A percentile compares a stretch with the other conserved stretches of the same genome.
Evolutionary conservation across 768 basidiomycete species (phyloP).

Genomic region (Lactifluus hygrophoroides): DNA sequence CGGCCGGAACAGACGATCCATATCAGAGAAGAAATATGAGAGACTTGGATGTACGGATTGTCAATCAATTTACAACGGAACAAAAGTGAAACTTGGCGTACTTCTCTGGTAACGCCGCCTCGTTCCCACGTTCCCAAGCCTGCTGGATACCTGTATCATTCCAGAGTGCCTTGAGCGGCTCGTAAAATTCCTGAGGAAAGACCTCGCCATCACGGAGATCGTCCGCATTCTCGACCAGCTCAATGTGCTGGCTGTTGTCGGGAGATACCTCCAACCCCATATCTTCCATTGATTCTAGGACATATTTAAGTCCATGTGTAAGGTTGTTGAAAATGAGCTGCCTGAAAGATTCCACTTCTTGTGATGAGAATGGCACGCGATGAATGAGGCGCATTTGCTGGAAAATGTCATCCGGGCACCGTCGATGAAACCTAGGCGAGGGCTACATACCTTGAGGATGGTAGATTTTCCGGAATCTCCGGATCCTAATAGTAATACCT

Average conservation of each 20-base stretch:
- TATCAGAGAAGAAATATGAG: slow-evolving; percentile 65
- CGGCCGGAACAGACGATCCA: slow-evolving; percentile 74
- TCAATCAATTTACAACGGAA: slow-evolving; percentile 7
- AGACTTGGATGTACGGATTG: slow-evolving; percentile 35
- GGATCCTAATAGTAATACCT: slow-evolving; percentile 86
- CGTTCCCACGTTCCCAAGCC: slow-evolving; percentile 78
- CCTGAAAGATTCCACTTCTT: slow-evolving; percentile 82
- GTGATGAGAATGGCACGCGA: slow-evolving; percentile 66
- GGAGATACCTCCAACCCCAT: slow-evolving; percentile 70
- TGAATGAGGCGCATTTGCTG: slow-evolving; percentile 98
- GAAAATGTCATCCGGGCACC: slow-evolving; percentile 3
- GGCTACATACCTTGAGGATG: slow-evolving; percentile 59
- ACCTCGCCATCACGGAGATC: slow-evolving; percentile 76
- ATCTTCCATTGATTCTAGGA: slow-evolving; percentile 85
- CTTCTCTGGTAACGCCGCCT: slow-evolving; percentile 90
- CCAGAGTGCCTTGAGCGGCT: slow-evolving; percentile 69
- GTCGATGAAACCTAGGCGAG: neutral
- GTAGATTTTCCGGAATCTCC: slow-evolving; percentile 94
- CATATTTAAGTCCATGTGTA: slow-evolving; percentile 70
- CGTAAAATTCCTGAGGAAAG: slow-evolving; percentile 61
- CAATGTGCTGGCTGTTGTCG: slow-evolving; percentile 47
- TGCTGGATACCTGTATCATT: slow-evolving; percentile 62
- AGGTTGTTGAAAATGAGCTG: slow-evolving; percentile 93
- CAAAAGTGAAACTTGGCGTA: slow-evolving; percentile 29
- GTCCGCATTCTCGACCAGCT: slow-evolving; percentile 53